A percentile compares a stretch with the other conserved stretches of the same genome.
These are phyloP conservation scores for Diplodia intermedia DNA, from an alignment of 2,329 filamentous ascomycete species.

Conservation along the genomic window DNA sequence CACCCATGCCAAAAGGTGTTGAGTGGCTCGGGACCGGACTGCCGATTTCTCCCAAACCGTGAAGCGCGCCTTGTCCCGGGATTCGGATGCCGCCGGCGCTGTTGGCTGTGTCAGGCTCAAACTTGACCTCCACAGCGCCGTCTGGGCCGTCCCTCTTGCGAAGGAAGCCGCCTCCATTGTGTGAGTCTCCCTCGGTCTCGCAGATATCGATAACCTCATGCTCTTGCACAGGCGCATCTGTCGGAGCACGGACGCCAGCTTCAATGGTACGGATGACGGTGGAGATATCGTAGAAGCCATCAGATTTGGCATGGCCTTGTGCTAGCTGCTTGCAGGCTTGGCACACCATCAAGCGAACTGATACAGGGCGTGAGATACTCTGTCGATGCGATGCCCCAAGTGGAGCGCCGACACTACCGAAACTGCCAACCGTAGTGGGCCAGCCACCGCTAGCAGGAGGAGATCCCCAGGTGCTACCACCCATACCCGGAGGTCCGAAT, in stretches of 20 bases:
- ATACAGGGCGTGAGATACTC: constrained; percentile 62
- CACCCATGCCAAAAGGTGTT: constrained; percentile 15
- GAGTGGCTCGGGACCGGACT: constrained; percentile 43
- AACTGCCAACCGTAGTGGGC: constrained; percentile 45
- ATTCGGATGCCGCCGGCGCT: constrained; percentile 27
- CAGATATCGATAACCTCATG: constrained; percentile 82
- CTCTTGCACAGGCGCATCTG: constrained; percentile 62
- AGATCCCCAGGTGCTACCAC: constrained; percentile 49
- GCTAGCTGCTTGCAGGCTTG: constrained; percentile 74
- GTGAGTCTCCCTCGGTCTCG: constrained; percentile 84
- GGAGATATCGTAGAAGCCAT: constrained; percentile 74
- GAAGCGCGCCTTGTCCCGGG: constrained; percentile 28
- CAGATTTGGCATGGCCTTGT: constrained; percentile 53
- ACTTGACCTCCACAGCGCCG: constrained; percentile 52
- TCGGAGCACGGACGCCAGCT: constrained; percentile 66
- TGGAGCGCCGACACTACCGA: constrained; percentile 39
- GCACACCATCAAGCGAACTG: constrained; percentile 76
- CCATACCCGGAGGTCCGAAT: constrained; percentile 50
- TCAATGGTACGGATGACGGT: constrained; percentile 67
- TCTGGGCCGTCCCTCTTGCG: constrained; percentile 61
- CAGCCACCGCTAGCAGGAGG: constrained; percentile 46
- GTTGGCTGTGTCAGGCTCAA: constrained; percentile 41
- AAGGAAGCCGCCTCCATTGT: constrained; percentile 92
- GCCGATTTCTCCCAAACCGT: constrained; percentile 56
- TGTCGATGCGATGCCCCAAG: constrained; percentile 41